These are phyloP conservation scores for Coniferiporia weirii DNA, from an alignment of 1,284 basidiomycete species.

Conservation along the genomic window DNA sequence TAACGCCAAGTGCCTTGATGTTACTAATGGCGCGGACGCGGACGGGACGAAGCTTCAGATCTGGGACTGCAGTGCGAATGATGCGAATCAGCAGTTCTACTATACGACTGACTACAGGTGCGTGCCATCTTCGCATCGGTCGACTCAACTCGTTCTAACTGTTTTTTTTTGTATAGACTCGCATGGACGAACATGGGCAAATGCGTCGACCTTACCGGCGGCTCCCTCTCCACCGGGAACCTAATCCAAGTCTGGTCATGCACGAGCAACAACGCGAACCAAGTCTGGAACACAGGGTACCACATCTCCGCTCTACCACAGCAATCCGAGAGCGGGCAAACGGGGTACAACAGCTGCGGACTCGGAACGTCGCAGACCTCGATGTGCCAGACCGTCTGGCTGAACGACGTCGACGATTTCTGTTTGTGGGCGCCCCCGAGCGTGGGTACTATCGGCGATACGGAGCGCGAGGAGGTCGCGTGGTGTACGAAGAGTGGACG, in stretches of 20 bases:
- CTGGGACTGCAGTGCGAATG: slow-evolving; percentile 35
- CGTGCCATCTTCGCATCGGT: background rate
- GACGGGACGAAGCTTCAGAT: slow-evolving; percentile 45
- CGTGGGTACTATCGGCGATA: slow-evolving; percentile 38
- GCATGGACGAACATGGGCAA: slow-evolving; percentile 43
- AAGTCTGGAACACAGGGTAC: slow-evolving; percentile 49
- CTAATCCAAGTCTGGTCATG: slow-evolving; percentile 43
- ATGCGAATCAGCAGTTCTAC: slow-evolving; percentile 39
- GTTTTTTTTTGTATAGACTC: slow-evolving; percentile 22
- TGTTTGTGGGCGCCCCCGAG: slow-evolving; percentile 33
- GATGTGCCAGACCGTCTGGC: slow-evolving; percentile 51
- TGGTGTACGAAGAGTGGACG: slow-evolving; percentile 48
- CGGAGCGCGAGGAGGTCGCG: slow-evolving; percentile 44
- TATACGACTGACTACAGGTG: slow-evolving; percentile 38
- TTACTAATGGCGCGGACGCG: slow-evolving; percentile 32
- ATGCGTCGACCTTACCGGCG: slow-evolving; percentile 42
- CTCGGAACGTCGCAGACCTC: slow-evolving; percentile 41
- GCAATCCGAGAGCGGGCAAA: slow-evolving; percentile 47
- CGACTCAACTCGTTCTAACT: background rate
- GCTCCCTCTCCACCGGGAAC: slow-evolving; percentile 35
- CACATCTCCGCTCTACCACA: slow-evolving; percentile 34
- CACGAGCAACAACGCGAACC: slow-evolving; percentile 34
- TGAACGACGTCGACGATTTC: slow-evolving; percentile 37
- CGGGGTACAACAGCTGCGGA: slow-evolving; percentile 53
- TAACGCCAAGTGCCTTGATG: slow-evolving; percentile 42